Evolutionary conservation across 1,284 basidiomycete genomes (phyloP), one percentile per base, ranked within the genome.

Genomic region (Moniliophthora roreri): DNA sequence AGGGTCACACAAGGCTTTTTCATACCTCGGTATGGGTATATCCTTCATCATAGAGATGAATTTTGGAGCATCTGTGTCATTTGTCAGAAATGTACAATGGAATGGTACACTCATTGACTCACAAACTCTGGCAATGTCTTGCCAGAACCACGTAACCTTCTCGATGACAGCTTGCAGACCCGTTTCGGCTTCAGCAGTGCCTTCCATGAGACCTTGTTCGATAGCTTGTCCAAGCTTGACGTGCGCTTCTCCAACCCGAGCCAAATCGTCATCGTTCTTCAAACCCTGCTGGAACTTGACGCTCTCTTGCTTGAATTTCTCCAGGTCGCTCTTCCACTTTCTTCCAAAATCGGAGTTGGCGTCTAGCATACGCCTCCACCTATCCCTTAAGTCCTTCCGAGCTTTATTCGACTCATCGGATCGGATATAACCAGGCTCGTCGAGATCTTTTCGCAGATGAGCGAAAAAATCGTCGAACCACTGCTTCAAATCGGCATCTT

Each of bases 101-200:
- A 32, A 6, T 11, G 11, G 28, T 6, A 32, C 28, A 32, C 28
- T 32, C 28, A 32, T n/a, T n/a, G 28, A 32, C 28, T 32, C 11
- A 32, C 28, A 85, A 4, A 85, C 82, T 54, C 80, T 82, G 72
- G 87, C 82, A 5, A 87, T 50, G 50, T 89, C 87, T 63, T 84
- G 78, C 83, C 84, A 87, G 68, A 89, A 78, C 86, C 86, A 88
- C 1, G 81, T 77, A 3, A 78, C 77, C 42, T 82, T 76, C 45
- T 85, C 82, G 59, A 82, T 62, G 2, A 76, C 73, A 9, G 75
- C 71, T 59, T 83, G 75, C 44, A 83, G 51, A 11, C 77, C 77
- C 0, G 68, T 71, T 54, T 69, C 58, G 1, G 68, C 70, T 52
- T 70, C 54, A 0, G 54, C 57, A 0, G 73, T 68, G 0, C 70